Percentiles rank a stretch among this genome's conserved stretches.
These are phyloP conservation scores for Polytrichum formosum DNA, from an alignment of 225 moss, liverwort and hornwort genomes.

Conservation along the genomic window DNA sequence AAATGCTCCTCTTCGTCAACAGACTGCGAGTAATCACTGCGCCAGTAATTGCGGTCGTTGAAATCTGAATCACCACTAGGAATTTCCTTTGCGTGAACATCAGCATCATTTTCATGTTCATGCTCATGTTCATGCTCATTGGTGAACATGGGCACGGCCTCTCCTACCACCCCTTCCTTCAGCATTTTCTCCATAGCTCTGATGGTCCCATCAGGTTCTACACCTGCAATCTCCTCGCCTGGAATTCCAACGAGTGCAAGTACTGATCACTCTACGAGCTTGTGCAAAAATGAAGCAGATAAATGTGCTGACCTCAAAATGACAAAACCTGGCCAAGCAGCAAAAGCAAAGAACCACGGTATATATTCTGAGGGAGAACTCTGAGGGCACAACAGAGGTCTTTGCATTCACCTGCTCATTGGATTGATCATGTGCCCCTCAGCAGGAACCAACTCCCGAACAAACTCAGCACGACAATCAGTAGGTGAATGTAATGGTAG, in stretches of 20 bases:
- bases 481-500: neutral
- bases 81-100: conserved; percentile 39
- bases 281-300: neutral
- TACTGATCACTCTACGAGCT: neutral
- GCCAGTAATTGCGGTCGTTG: conserved; percentile 93
- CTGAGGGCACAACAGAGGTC: too few relatives aligned
- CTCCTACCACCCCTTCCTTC: conserved; percentile 93
- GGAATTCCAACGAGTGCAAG: conserved; percentile 11
- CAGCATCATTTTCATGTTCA: conserved; percentile 14
- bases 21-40: conserved; percentile 76
- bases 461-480: conserved; percentile 14
- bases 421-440: conserved; percentile 60
- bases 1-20: conserved; percentile 60
- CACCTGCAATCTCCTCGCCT: conserved; percentile 70
- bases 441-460: conserved; percentile 26
- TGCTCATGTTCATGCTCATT: conserved; percentile 27
- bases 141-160: conserved; percentile 70
- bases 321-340: neutral
- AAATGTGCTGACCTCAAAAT: too few relatives aligned
- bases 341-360: neutral
- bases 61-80: conserved; percentile 55
- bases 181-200: conserved; percentile 94
- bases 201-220: conserved; percentile 78
- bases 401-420: conserved; percentile 7
- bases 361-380: too few relatives aligned